Conservation (phyloP, 441 rosid genomes). For the Iberis amara region DNA sequence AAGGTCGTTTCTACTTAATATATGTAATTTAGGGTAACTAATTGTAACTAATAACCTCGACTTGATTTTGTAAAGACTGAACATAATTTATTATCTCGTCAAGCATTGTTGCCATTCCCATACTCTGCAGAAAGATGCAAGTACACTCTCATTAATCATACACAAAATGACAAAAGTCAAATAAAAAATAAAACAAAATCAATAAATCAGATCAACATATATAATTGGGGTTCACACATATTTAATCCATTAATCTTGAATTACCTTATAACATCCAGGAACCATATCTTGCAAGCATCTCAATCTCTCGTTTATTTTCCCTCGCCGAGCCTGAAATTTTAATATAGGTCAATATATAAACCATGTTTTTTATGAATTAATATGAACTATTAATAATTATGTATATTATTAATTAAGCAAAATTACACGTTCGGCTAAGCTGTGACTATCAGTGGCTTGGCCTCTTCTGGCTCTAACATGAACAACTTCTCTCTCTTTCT, state of each 20-base stretch:
- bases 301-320: slow-evolving; percentile 66
- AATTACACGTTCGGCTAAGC: slow-evolving; percentile 57
- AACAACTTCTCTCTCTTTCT: slow-evolving; percentile 47
- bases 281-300: slow-evolving; percentile 54
- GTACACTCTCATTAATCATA: not conserved
- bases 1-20: no score
- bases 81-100: slow-evolving; percentile 65
- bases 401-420: not conserved
- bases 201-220: not conserved
- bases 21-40: not conserved
- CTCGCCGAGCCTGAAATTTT: slow-evolving; percentile 49
- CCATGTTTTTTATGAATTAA: not conserved
- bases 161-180: not conserved
- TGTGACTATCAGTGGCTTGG: slow-evolving; percentile 61
- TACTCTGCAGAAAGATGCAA: slow-evolving; percentile 35
- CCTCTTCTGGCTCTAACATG: slow-evolving; percentile 69
- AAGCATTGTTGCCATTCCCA: slow-evolving; percentile 66
- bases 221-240: not conserved
- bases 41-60: slow-evolving; percentile 42
- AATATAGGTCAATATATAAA: not conserved
- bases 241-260: not conserved
- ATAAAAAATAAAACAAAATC: not conserved
- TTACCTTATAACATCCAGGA: slow-evolving; percentile 62
- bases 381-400: not conserved
- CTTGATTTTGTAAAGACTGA: slow-evolving; percentile 53